Percentiles rank a stretch among this genome's conserved stretches.
These are phyloP conservation scores for Parsonsia alboflavescens DNA, from an alignment of 257 asterid genomes.

Conservation along the genomic window DNA sequence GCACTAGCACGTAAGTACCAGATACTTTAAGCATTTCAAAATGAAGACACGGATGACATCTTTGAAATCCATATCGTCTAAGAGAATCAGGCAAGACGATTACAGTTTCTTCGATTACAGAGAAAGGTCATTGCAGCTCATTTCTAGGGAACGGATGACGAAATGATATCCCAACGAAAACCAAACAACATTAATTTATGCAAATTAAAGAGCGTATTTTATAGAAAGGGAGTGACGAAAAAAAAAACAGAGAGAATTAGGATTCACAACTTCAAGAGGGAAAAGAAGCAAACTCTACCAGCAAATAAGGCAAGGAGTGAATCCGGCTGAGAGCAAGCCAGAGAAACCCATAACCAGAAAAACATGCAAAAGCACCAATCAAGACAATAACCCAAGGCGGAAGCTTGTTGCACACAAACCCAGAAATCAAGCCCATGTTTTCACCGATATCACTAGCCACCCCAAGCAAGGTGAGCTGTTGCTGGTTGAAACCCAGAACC, in stretches of 20 bases:
- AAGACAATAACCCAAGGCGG: constrained; percentile 66
- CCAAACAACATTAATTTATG: neutral
- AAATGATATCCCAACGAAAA: neutral
- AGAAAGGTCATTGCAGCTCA: neutral
- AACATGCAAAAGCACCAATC: constrained; percentile 50
- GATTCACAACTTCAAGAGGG: neutral
- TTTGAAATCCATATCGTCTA: neutral
- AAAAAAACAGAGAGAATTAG: neutral
- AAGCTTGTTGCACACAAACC: constrained; percentile 44
- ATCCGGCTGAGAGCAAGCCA: constrained; percentile 56
- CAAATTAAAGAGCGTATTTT: neutral
- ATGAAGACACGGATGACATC: neutral
- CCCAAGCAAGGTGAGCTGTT: constrained; percentile 61
- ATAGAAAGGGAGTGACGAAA: neutral
- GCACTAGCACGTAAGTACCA: neutral
- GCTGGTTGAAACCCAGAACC: constrained; percentile 56
- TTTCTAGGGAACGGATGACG: neutral
- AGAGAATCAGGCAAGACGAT: neutral
- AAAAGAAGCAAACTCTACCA: constrained; percentile 28
- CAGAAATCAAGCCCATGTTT: constrained; percentile 61
- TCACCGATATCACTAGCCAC: constrained; percentile 76
- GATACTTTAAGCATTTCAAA: neutral
- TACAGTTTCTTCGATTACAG: neutral
- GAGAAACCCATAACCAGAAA: constrained; percentile 61
- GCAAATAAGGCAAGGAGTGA: constrained; percentile 47